Percentiles rank a stretch among this genome's conserved stretches.
phyloP scores from a whole-genome alignment of 31 red algal genomes.

The Odonthalia washingtoniensis region DNA sequence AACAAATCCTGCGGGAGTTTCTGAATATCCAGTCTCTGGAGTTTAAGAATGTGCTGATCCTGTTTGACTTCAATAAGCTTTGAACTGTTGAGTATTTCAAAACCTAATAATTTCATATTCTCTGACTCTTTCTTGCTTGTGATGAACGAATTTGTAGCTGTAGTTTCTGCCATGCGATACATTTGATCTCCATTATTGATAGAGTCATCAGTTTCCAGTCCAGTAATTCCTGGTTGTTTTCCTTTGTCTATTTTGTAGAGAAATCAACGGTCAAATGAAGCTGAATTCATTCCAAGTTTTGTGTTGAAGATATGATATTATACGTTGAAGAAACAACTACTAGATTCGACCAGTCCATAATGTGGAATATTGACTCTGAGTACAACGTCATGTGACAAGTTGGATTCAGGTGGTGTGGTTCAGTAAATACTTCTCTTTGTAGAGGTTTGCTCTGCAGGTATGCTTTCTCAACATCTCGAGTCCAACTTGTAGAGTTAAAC shows the following conservation, averaged over 20 bases:
- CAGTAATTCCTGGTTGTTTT: conserved; percentile 1
- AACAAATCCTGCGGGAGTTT: background rate
- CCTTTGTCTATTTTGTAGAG: background rate
- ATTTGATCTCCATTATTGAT: background rate
- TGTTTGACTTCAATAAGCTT: background rate
- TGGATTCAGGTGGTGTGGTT: background rate
- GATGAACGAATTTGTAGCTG: background rate
- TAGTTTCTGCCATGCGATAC: background rate
- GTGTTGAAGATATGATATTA: background rate
- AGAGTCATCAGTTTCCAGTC: background rate
- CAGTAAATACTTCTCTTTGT: background rate
- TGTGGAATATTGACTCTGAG: background rate
- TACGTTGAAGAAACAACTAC: background rate
- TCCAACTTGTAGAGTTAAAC: background rate
- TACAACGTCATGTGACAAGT: background rate
- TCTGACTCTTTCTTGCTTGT: background rate
- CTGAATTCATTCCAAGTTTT: conserved; percentile 3
- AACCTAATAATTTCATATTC: background rate
- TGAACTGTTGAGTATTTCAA: background rate
- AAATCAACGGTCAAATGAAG: conserved; percentile 16
- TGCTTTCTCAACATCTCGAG: background rate
- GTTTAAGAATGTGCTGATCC: background rate
- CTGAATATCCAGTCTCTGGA: too few relatives aligned
- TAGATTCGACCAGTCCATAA: conserved; percentile 17
- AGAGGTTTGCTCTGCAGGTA: conserved; percentile 16